phyloP scores from a whole-genome alignment of 441 rosid species.

The Adansonia grandidieri region DNA sequence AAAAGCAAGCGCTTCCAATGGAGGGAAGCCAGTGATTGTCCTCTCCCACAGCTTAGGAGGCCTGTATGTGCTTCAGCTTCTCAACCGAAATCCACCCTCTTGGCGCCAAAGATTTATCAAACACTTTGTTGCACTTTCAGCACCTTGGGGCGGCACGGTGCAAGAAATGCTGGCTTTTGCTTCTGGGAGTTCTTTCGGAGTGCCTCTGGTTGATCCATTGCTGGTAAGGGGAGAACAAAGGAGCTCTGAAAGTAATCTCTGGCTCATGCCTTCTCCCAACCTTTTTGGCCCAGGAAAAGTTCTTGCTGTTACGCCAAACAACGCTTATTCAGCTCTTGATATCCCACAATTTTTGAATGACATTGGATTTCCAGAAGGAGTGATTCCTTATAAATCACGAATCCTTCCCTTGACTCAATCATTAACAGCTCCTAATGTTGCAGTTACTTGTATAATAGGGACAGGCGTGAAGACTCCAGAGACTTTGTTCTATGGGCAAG shows the following conservation, averaged over 20 bases:
- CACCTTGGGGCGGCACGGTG: constrained; percentile 93
- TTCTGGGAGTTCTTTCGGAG: constrained; percentile 62
- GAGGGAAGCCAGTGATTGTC: constrained; percentile 70
- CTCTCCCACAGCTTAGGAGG: constrained; percentile 86
- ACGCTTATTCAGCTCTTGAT: constrained; percentile 57
- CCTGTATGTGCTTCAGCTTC: constrained; percentile 67
- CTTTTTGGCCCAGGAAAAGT: constrained; percentile 46
- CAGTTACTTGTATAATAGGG: constrained; percentile 73
- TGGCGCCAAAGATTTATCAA: constrained; percentile 71
- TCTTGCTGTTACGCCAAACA: constrained; percentile 54
- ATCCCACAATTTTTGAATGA: constrained; percentile 51
- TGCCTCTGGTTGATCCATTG: constrained; percentile 80
- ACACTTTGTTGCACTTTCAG: constrained; percentile 75
- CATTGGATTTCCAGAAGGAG: constrained; percentile 69
- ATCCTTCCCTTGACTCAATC: constrained; percentile 54
- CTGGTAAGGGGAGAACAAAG: constrained; percentile 73
- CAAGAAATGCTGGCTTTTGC: constrained; percentile 56
- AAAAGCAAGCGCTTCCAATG: constrained; percentile 54
- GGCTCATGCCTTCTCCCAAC: constrained; percentile 73
- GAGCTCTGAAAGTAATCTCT: constrained; percentile 77
- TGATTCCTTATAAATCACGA: constrained; percentile 57
- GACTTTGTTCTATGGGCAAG: constrained; percentile 46
- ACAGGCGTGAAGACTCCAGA: constrained; percentile 62
- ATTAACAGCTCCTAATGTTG: constrained; percentile 50
- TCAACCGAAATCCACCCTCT: constrained; percentile 57